A percentile compares a stretch with the other conserved stretches of the same genome.
Evolutionary conservation across 2,329 filamentous ascomycete species (phyloP).

Genomic region (Ophiobolus disseminans): DNA sequence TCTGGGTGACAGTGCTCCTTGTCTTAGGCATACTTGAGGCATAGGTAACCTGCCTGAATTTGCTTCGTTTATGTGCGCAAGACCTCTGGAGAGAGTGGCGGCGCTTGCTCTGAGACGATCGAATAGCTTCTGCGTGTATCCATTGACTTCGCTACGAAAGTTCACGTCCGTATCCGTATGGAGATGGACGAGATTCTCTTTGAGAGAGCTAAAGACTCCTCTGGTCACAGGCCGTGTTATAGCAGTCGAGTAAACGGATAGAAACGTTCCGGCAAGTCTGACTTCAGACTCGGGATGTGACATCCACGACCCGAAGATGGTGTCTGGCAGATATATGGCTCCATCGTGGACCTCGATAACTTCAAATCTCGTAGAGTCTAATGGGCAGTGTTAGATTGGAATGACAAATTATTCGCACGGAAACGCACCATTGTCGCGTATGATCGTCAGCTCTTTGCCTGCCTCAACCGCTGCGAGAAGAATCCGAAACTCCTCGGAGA

Average conservation of each 20-base stretch:
- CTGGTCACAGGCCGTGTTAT: conserved; percentile 75
- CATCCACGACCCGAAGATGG: conserved; percentile 49
- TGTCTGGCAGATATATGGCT: conserved; percentile 62
- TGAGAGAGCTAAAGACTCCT: conserved; percentile 68
- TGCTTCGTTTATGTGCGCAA: conserved; percentile 9
- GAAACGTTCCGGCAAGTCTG: conserved; percentile 79
- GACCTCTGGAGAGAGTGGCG: conserved; percentile 34
- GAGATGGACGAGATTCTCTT: conserved; percentile 70
- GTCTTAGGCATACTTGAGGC: conserved; percentile 16
- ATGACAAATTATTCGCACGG: too few relatives aligned
- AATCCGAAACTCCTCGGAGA: conserved; percentile 40
- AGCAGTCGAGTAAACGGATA: conserved; percentile 77
- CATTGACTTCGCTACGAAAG: conserved; percentile 80
- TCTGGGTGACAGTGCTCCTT: not conserved
- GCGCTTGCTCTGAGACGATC: conserved; percentile 65
- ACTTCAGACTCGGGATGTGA: conserved; percentile 56
- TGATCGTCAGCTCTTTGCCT: conserved; percentile 56
- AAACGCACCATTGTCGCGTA: conserved; percentile 49
- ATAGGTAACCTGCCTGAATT: conserved; percentile 22
- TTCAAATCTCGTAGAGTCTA: conserved; percentile 35
- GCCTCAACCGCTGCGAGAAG: conserved; percentile 52
- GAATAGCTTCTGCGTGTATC: conserved; percentile 76
- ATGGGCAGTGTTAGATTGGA: too few relatives aligned
- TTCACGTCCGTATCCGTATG: conserved; percentile 87
- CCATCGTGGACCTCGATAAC: conserved; percentile 35